Conservation (phyloP, 306 rosid species). For the Prinsepia uniflora region DNA sequence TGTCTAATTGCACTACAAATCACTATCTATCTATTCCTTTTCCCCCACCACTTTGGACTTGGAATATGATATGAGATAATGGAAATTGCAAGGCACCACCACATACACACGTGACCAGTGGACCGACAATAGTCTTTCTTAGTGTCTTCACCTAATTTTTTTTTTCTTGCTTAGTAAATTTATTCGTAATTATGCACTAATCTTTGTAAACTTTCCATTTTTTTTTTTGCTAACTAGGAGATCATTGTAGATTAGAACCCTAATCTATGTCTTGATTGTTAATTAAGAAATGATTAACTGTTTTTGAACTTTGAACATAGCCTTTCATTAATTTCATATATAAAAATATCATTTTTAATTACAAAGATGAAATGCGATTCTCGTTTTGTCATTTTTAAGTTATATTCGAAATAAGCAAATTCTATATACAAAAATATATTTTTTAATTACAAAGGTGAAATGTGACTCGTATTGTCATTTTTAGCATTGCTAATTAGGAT, state of each 20-base stretch:
- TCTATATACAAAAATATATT: background rate
- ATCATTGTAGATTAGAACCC: background rate
- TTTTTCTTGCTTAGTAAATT: background rate
- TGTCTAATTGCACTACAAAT: conserved; percentile 11
- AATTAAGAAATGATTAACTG: background rate
- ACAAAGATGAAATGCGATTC: too few species aligned
- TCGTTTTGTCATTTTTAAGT: too few species aligned
- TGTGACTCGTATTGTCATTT: background rate
- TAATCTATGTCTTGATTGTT: background rate
- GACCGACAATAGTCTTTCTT: conserved; percentile 7
- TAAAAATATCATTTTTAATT: too few species aligned
- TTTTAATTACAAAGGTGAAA: background rate
- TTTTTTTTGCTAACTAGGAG: background rate
- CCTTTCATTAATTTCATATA: background rate
- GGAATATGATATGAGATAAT: conserved; percentile 3
- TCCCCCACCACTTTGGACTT: conserved; percentile 7
- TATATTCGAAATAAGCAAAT: too few species aligned
- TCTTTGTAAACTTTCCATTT: background rate
- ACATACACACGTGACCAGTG: conserved; percentile 19
- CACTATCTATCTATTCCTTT: conserved; percentile 22
- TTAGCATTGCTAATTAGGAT: background rate
- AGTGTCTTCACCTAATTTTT: background rate
- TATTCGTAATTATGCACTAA: background rate
- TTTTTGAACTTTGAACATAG: background rate
- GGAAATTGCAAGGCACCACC: background rate